phyloP scores from a whole-genome alignment of 2,329 filamentous ascomycete genomes.

The Cordyceps pruinosa region DNA sequence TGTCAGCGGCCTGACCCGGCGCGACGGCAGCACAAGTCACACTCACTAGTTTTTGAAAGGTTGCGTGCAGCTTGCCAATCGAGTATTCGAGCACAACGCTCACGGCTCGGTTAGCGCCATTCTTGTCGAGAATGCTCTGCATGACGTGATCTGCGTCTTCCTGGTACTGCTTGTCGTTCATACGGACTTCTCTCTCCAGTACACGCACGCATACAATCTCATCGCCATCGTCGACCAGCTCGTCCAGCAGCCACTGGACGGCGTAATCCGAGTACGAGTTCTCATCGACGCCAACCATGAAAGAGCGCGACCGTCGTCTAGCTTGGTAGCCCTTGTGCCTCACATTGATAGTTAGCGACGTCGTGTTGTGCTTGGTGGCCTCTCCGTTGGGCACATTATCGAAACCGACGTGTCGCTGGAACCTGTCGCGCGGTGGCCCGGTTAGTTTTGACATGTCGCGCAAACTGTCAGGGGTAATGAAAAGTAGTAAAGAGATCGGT shows the following conservation, averaged over 20 bases:
- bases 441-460: constrained; percentile 39
- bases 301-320: constrained; percentile 74
- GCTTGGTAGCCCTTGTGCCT: constrained; percentile 82
- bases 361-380: constrained; percentile 51
- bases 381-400: constrained; percentile 54
- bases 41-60: constrained; percentile 81
- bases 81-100: constrained; percentile 81
- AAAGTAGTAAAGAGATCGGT: neutral
- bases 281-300: constrained; percentile 85
- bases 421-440: constrained; percentile 38
- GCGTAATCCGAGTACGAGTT: constrained; percentile 90
- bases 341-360: constrained; percentile 73
- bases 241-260: constrained; percentile 84
- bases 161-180: constrained; percentile 64
- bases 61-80: constrained; percentile 81
- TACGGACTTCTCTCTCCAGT: constrained; percentile 72
- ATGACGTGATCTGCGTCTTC: constrained; percentile 69
- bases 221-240: constrained; percentile 87
- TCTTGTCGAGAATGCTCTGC: constrained; percentile 70
- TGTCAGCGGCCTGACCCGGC: constrained; percentile 9
- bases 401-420: constrained; percentile 53
- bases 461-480: neutral
- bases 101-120: constrained; percentile 71
- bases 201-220: constrained; percentile 88
- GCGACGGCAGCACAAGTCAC: neutral